phyloP scores from a whole-genome alignment of 2,329 filamentous ascomycete genomes.

The Claviceps sp. region DNA sequence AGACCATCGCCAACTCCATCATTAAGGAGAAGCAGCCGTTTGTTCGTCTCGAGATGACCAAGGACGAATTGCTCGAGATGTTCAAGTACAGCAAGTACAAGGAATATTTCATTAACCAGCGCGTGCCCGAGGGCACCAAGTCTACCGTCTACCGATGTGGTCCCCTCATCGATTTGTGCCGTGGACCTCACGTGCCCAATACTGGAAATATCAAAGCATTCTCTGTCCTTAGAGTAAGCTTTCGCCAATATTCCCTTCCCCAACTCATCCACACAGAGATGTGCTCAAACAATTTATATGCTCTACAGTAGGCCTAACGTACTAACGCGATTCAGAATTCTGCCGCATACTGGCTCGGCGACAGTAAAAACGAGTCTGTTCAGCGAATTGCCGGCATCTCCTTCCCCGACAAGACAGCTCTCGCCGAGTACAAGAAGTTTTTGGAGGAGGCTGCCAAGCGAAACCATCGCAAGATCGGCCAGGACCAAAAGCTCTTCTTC shows the following conservation, averaged over 20 bases:
- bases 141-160: slow-evolving; percentile 94
- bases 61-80: slow-evolving; percentile 85
- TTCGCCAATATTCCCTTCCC: not conserved
- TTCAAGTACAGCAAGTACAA: slow-evolving; percentile 98
- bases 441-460: slow-evolving; percentile 96
- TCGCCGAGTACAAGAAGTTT: slow-evolving; percentile 88
- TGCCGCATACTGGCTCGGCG: slow-evolving; percentile 76
- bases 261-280: not conserved
- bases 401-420: slow-evolving; percentile 88
- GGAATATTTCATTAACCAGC: slow-evolving; percentile 74
- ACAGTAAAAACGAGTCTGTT: slow-evolving; percentile 85
- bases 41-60: slow-evolving; percentile 76
- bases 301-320: slow-evolving; percentile 8
- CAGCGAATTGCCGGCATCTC: slow-evolving; percentile 95
- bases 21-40: slow-evolving; percentile 97
- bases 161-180: slow-evolving; percentile 86
- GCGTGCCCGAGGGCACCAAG: slow-evolving; percentile 66
- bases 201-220: slow-evolving; percentile 92
- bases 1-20: slow-evolving; percentile 66
- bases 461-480: slow-evolving; percentile 86
- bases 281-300: not conserved
- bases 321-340: slow-evolving; percentile 40
- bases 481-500: slow-evolving; percentile 95
- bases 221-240: slow-evolving; percentile 65
- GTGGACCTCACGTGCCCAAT: slow-evolving; percentile 84